Percentiles rank a stretch among this genome's conserved stretches.
Conservation (phyloP, 345 rosid genomes). For the Arabidopsis arenosa region DNA sequence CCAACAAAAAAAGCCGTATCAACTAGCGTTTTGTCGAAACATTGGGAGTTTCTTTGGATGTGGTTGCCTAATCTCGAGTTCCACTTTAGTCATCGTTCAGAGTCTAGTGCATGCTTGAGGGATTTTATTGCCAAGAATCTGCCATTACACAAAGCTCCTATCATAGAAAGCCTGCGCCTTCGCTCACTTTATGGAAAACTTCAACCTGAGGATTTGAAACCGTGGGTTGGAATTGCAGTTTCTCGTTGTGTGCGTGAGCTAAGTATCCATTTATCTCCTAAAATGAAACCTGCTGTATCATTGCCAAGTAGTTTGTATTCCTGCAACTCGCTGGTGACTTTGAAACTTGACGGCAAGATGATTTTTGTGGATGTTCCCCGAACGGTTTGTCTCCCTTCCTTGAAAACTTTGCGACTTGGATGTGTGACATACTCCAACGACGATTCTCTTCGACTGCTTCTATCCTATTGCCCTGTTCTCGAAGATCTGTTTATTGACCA, state of each 20-base stretch:
- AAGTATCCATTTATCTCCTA: neutral
- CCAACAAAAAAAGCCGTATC: neutral
- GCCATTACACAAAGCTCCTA: neutral
- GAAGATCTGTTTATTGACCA: neutral
- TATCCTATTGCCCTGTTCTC: neutral
- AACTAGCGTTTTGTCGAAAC: neutral
- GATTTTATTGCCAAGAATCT: neutral
- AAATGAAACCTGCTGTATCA: neutral
- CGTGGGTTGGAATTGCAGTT: neutral
- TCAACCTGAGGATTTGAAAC: neutral
- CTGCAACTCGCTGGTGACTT: neutral
- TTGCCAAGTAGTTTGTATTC: neutral
- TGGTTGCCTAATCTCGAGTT: neutral
- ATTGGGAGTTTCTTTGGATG: slow-evolving; percentile 15
- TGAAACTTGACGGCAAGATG: neutral
- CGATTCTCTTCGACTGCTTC: neutral
- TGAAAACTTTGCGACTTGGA: neutral
- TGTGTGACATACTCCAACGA: neutral
- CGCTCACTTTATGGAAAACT: rapidly evolving
- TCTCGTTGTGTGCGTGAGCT: neutral
- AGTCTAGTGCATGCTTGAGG: neutral
- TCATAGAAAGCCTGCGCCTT: neutral
- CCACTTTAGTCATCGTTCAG: neutral
- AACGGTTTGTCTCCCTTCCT: neutral
- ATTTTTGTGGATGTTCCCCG: neutral